phyloP scores from a whole-genome alignment of 305 asterid genomes.

The Plantago lanceolata region DNA sequence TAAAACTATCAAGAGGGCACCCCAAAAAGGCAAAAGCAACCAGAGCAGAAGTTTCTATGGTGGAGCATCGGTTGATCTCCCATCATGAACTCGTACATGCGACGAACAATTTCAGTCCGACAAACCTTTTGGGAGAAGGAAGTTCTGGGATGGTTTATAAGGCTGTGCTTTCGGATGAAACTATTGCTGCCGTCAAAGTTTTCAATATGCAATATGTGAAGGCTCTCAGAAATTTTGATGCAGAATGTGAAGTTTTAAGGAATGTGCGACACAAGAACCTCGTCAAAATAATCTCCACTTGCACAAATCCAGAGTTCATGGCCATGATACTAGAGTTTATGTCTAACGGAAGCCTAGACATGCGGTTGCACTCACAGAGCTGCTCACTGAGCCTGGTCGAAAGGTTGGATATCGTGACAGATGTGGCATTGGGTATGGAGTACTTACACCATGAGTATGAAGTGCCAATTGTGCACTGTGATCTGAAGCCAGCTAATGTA shows the following conservation, averaged over 20 bases:
- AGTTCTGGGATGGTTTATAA: too few species aligned
- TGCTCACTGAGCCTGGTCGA: background rate
- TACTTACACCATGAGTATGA: background rate
- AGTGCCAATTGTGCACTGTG: too few species aligned
- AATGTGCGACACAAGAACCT: background rate
- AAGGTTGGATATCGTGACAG: background rate
- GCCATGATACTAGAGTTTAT: background rate
- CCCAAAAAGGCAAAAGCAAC: background rate
- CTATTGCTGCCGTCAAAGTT: background rate
- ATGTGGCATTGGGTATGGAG: background rate
- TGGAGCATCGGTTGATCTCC: background rate
- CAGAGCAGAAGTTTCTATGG: background rate
- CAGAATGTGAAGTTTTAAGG: background rate
- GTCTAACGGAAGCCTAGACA: background rate
- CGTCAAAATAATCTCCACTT: background rate
- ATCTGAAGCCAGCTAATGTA: background rate
- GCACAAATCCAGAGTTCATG: too few species aligned
- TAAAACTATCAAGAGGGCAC: background rate
- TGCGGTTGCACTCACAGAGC: background rate
- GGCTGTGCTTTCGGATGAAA: background rate
- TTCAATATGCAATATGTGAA: background rate
- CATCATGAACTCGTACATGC: background rate
- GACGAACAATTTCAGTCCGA: too few species aligned
- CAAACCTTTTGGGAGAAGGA: too few species aligned
- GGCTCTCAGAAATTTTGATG: background rate